A percentile compares a stretch with the other conserved stretches of the same genome.
Conservation (phyloP, 1,284 basidiomycete species). For the Rhodotorula sp. region DNA sequence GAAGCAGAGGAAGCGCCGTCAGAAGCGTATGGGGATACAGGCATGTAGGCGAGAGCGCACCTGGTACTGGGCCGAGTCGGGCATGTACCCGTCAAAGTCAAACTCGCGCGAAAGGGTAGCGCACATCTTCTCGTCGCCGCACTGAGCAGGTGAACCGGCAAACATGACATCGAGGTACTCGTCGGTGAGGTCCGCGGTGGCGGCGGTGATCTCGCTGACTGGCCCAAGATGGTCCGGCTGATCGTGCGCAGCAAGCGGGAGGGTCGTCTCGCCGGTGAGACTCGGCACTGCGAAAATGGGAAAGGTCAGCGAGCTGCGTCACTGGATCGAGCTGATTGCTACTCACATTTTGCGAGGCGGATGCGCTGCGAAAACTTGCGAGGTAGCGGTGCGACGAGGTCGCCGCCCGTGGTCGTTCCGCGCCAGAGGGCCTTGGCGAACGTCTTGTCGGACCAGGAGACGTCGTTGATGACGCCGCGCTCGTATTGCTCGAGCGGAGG, state of each 20-base stretch:
- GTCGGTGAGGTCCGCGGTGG: constrained; percentile 15
- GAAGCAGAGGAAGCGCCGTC: neutral
- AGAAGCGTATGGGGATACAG: constrained; percentile 7
- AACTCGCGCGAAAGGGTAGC: constrained; percentile 24
- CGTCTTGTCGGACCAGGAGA: constrained; percentile 52
- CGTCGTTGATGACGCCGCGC: constrained; percentile 31
- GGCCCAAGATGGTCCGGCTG: neutral
- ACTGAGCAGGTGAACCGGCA: constrained; percentile 25
- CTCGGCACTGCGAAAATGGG: constrained; percentile 8
- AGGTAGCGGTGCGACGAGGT: constrained; percentile 22
- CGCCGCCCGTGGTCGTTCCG: constrained; percentile 52
- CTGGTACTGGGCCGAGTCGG: constrained; percentile 29
- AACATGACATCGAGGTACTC: constrained; percentile 36
- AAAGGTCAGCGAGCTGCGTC: neutral
- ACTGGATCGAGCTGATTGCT: neutral
- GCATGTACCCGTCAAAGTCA: constrained; percentile 29
- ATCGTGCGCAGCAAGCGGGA: constrained; percentile 24
- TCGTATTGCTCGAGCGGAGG: constrained; percentile 47
- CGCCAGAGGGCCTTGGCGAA: constrained; percentile 50
- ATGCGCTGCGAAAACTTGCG: constrained; percentile 36
- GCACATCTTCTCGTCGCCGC: constrained; percentile 20
- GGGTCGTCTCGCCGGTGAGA: constrained; percentile 11
- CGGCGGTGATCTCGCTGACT: constrained; percentile 4
- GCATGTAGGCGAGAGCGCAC: neutral
- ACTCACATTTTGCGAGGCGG: constrained; percentile 24